These are phyloP conservation scores for Tetracladium setigerum DNA, from an alignment of 495 filamentous ascomycete genomes.

Conservation along the genomic window DNA sequence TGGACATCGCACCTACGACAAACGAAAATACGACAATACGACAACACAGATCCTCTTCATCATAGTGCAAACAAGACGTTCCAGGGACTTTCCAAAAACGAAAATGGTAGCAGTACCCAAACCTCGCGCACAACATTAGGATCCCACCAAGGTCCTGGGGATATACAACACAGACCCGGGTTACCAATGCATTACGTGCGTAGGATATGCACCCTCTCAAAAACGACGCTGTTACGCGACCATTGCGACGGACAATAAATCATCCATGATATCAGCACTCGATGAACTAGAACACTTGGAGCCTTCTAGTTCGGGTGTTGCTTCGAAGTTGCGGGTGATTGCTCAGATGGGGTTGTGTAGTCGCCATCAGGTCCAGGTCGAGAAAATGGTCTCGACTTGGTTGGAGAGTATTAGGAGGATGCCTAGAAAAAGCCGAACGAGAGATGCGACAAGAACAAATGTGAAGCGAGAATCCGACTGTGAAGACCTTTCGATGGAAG, in stretches of 20 bases:
- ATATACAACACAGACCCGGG: constrained; percentile 11
- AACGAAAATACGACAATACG: too few species aligned
- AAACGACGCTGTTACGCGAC: constrained; percentile 11
- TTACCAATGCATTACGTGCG: constrained; percentile 6
- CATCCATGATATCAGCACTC: constrained; percentile 1
- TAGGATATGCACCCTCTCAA: constrained; percentile 12
- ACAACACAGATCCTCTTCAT: too few species aligned
- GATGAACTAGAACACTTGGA: constrained; percentile 9
- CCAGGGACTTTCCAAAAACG: too few species aligned
- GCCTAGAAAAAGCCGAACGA: not conserved
- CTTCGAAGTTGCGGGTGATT: constrained; percentile 1
- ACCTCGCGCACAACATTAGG: constrained; percentile 8
- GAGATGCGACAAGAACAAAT: not conserved
- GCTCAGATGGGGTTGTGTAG: constrained; percentile 11
- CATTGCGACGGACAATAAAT: constrained; percentile 7
- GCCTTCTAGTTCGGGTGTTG: constrained; percentile 7
- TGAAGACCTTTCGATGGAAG: not conserved
- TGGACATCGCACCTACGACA: too few species aligned
- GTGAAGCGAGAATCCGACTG: not conserved
- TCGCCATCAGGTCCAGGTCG: constrained; percentile 12
- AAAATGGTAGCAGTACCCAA: too few species aligned
- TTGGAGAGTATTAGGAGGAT: constrained; percentile 6
- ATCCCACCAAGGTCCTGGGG: constrained; percentile 9
- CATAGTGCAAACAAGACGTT: too few species aligned
- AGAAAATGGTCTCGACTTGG: constrained; percentile 6